phyloP scores from a whole-genome alignment of 2,329 filamentous ascomycete genomes.

The Torrubiellomyces zombiae region DNA sequence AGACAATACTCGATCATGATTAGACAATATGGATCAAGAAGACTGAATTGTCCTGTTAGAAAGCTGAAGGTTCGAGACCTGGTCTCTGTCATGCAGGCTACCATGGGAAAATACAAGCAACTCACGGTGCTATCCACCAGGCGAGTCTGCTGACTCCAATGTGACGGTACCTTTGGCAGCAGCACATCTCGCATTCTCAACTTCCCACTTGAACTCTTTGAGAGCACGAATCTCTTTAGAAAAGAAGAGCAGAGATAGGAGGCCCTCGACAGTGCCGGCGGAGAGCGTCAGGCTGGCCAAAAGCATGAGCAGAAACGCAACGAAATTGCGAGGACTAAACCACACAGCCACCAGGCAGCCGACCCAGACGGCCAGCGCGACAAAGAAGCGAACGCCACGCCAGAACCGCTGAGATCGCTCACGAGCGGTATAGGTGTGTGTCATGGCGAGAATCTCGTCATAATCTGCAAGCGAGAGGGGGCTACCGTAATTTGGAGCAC shows the following conservation, averaged over 20 bases:
- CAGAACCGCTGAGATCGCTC: conserved; percentile 56
- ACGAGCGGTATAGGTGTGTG: conserved; percentile 49
- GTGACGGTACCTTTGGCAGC: conserved; percentile 14
- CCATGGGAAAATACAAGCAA: too few species aligned
- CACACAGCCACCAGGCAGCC: conserved; percentile 69
- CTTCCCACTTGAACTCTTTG: conserved; percentile 88
- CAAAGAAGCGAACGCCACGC: conserved; percentile 58
- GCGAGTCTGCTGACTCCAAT: background rate
- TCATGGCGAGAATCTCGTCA: conserved; percentile 57
- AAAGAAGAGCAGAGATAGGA: conserved; percentile 79
- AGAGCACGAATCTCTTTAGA: conserved; percentile 67
- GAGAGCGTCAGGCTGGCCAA: conserved; percentile 62
- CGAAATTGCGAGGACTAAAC: conserved; percentile 64
- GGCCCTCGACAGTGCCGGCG: conserved; percentile 63
- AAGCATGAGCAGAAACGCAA: conserved; percentile 66
- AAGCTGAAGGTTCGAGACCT: too few species aligned
- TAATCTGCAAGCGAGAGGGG: conserved; percentile 15
- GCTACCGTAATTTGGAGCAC: conserved; percentile 7
- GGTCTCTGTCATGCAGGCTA: too few species aligned
- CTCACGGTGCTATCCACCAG: background rate
- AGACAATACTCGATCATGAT: too few species aligned
- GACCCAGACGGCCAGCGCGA: conserved; percentile 48
- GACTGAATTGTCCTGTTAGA: too few species aligned
- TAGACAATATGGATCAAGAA: too few species aligned
- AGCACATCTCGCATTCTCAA: conserved; percentile 46